phyloP scores from a whole-genome alignment of 768 basidiomycete species.

The Lactifluus echinatus region DNA sequence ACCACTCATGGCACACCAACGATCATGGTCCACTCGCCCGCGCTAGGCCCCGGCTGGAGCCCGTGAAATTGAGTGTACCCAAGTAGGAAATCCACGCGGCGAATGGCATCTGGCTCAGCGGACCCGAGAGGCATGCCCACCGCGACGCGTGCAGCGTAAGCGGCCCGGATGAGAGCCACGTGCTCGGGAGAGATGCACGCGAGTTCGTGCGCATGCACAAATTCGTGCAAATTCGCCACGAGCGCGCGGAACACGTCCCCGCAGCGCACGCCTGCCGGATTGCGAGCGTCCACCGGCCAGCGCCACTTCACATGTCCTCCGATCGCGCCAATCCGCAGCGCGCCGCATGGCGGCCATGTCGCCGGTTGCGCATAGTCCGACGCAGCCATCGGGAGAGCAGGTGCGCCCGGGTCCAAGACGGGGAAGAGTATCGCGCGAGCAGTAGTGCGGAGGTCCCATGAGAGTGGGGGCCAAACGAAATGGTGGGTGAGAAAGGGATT shows the following conservation, averaged over 20 bases:
- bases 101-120: slow-evolving; percentile 2
- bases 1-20: slow-evolving; percentile 10
- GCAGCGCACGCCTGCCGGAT: slow-evolving; percentile 39
- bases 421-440: slow-evolving; percentile 19
- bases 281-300: slow-evolving; percentile 48
- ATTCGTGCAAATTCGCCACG: slow-evolving; percentile 34
- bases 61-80: slow-evolving; percentile 12
- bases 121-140: background rate
- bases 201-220: slow-evolving; percentile 25
- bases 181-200: slow-evolving; percentile 20
- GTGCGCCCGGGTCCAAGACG: slow-evolving; percentile 26
- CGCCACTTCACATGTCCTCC: slow-evolving; percentile 40
- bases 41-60: slow-evolving; percentile 8
- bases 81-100: slow-evolving; percentile 11
- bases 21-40: slow-evolving; percentile 18
- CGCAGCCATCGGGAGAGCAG: slow-evolving; percentile 21
- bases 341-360: slow-evolving; percentile 51
- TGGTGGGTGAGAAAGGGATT: slow-evolving; percentile 49
- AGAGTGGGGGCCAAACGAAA: slow-evolving; percentile 35
- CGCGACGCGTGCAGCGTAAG: slow-evolving; percentile 19
- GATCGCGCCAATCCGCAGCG: slow-evolving; percentile 48
- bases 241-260: slow-evolving; percentile 44
- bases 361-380: slow-evolving; percentile 45
- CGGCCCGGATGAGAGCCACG: background rate
- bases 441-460: slow-evolving; percentile 39